Base-by-base conservation (phyloP, 2,329 filamentous ascomycete species). In the Canariomyces notabilis region DNA sequence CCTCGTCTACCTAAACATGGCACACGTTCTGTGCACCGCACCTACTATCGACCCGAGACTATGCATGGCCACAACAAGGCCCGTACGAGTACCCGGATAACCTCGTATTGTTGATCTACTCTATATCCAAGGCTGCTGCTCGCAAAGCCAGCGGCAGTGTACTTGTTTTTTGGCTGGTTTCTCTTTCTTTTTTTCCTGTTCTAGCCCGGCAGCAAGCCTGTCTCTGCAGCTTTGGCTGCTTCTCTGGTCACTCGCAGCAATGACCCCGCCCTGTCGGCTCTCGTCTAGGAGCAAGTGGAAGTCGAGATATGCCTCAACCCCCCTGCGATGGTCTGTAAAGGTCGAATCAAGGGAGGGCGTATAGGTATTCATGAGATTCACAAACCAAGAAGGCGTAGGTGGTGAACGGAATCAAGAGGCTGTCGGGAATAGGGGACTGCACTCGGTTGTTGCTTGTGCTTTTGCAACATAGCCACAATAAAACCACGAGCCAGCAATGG, bases 101-200 rank as follows among this genome's bases (percentile, higher is more conserved):
- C 21, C 20, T 15, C 29, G 19, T n/a, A 33, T 15, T 20, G 40
- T 15, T 23, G 33, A 41, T 36, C 26, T 22, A 44, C 26, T 31
- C 20, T 35, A 36, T 44, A 50, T 40, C 47, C 33, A 20, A 32
- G 37, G 22, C 14, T 34, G 41, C 29, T 38, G 40, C 41, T 23
- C 7, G 23, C 14, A n/a, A 20, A 19, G 21, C 8, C 26, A 23
- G 39, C 38, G 42, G 42, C 37, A 45, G n/a, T 48, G 45, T 49
- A 46, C 36, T 34, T 40, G 35, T 23, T 33, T 37, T 43, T 23
- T 21, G 38, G 23, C 16, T n/a, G n/a, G n/a, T 35, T 29, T 16
- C 29, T 35, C 18, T 23, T 29, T 39, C 36, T 15, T 34, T 31
- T 26, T 37, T 34, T 45, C 18, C 20, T 48, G 16, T 32, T 44